Percentiles rank a stretch among this genome's conserved stretches.
Conservation (phyloP, 2,329 filamentous ascomycete species). For the Fusarium praegraminearum region DNA sequence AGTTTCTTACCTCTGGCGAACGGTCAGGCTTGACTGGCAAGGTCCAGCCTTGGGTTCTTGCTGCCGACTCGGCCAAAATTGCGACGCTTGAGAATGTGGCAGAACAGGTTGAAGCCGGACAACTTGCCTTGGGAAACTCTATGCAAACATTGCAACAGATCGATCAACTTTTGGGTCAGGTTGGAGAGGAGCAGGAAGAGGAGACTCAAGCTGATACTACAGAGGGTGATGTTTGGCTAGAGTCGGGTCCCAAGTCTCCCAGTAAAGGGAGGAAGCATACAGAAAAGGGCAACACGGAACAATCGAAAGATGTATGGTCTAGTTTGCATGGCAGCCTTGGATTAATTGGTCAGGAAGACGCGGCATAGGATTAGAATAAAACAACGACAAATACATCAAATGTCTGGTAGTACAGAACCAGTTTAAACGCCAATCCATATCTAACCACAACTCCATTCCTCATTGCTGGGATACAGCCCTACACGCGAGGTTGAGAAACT, state of each 20-base stretch:
- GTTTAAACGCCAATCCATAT: conserved; percentile 44
- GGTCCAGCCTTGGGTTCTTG: conserved; percentile 69
- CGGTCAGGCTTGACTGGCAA: conserved; percentile 56
- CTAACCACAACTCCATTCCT: conserved; percentile 43
- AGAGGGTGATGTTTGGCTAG: conserved; percentile 54
- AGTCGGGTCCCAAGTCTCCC: conserved; percentile 45
- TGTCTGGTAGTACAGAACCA: conserved; percentile 37
- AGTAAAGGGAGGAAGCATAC: conserved; percentile 44
- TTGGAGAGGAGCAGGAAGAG: conserved; percentile 42
- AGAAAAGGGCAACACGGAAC: conserved; percentile 42
- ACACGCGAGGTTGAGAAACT: conserved; percentile 4
- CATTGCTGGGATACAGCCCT: conserved; percentile 22
- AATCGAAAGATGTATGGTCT: conserved; percentile 62
- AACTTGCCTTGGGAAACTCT: conserved; percentile 66
- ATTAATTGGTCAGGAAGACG: conserved; percentile 58
- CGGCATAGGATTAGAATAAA: conserved; percentile 31
- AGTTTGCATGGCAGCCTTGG: conserved; percentile 66
- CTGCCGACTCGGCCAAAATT: conserved; percentile 71
- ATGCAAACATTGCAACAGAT: conserved; percentile 63
- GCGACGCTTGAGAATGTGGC: conserved; percentile 68
- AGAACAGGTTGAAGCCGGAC: conserved; percentile 70
- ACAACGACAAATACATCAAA: conserved; percentile 25
- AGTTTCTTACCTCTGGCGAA: conserved; percentile 56
- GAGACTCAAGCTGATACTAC: conserved; percentile 38
- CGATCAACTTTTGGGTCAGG: conserved; percentile 60